A percentile compares a stretch with the other conserved stretches of the same genome.
These are phyloP conservation scores for Pseudogymnoascus sp. DNA, from an alignment of 2,329 filamentous ascomycete genomes.

Conservation along the genomic window DNA sequence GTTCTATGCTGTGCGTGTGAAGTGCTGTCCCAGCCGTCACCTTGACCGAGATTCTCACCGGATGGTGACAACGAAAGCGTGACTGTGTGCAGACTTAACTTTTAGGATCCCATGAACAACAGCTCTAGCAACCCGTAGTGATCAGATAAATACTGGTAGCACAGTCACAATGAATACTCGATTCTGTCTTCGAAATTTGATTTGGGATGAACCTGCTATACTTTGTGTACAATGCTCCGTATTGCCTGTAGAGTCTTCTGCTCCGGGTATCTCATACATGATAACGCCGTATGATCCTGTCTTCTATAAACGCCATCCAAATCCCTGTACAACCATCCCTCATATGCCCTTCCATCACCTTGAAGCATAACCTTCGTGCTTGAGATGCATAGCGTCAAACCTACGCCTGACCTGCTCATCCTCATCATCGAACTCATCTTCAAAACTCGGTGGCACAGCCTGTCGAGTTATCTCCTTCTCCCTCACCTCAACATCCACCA, in stretches of 20 bases:
- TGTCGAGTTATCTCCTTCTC: constrained; percentile 40
- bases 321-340: constrained; percentile 10
- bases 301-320: constrained; percentile 8
- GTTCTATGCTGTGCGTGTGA: constrained; percentile 9
- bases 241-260: neutral
- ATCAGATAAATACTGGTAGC: neutral
- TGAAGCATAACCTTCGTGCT: constrained; percentile 25
- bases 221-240: neutral
- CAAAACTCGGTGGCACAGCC: constrained; percentile 32
- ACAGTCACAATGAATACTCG: neutral
- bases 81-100: neutral
- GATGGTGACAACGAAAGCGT: neutral
- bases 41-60: neutral
- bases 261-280: constrained; percentile 5
- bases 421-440: constrained; percentile 17
- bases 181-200: neutral
- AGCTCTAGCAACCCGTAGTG: neutral
- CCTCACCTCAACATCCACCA: constrained; percentile 40
- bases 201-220: neutral
- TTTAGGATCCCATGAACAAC: neutral
- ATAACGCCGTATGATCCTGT: neutral
- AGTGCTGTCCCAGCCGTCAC: neutral
- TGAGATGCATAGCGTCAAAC: constrained; percentile 25
- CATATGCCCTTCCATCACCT: constrained; percentile 19
- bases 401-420: constrained; percentile 25